Evolutionary conservation across 345 rosid species (phyloP).

Genomic region (Melaleuca alternifolia): DNA sequence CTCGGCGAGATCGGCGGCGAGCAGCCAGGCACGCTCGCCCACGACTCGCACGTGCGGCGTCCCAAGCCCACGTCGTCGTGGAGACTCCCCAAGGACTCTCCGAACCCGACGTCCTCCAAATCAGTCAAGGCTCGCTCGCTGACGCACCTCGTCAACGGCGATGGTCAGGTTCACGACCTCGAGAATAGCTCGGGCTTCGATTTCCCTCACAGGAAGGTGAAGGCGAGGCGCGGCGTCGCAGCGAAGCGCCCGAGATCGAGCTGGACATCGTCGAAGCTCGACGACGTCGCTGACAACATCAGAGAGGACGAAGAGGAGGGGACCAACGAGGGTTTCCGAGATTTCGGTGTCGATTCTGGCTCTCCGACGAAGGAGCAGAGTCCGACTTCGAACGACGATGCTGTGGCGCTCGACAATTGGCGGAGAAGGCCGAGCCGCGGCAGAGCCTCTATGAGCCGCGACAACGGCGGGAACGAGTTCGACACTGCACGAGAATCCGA

Average conservation of each 20-base stretch:
- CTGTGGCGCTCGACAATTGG: conserved; percentile 22
- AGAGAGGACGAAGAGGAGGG: conserved; percentile 25
- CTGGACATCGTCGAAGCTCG: conserved; percentile 34
- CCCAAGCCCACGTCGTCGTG: conserved; percentile 29
- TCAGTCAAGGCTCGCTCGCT: conserved; percentile 49
- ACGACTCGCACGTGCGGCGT: conserved; percentile 37
- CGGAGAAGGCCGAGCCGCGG: conserved; percentile 15
- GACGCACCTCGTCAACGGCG: conserved; percentile 49
- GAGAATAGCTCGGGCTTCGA: conserved; percentile 2
- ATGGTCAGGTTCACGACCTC: background rate
- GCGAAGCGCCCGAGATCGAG: conserved; percentile 37
- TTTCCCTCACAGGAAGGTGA: conserved; percentile 15
- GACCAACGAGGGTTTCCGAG: conserved; percentile 24
- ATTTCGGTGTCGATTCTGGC: conserved; percentile 38
- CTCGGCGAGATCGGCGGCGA: conserved; percentile 67
- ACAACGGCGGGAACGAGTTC: conserved; percentile 9
- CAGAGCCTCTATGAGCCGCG: conserved; percentile 14
- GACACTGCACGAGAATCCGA: conserved; percentile 4
- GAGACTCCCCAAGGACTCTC: conserved; percentile 27
- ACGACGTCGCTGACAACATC: conserved; percentile 20
- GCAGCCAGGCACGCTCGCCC: conserved; percentile 16
- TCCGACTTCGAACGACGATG: conserved; percentile 31
- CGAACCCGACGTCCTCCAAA: conserved; percentile 12
- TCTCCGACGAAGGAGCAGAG: conserved; percentile 36
- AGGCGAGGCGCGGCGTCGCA: conserved; percentile 23